Evolutionary conservation across 345 rosid genomes (phyloP).

Genomic region (Boechera retrofracta): DNA sequence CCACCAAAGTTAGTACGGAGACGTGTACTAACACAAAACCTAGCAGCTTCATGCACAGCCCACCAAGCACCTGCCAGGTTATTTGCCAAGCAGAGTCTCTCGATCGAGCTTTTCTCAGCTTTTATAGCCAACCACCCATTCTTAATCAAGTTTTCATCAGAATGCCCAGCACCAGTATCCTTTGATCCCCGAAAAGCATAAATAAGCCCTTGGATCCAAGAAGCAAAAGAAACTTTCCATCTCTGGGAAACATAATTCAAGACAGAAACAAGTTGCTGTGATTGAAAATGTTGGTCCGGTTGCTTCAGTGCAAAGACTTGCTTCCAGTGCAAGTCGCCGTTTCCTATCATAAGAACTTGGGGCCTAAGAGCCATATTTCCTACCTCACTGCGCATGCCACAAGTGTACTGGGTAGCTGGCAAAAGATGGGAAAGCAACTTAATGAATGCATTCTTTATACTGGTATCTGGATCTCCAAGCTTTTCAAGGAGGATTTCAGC

Average conservation of each 20-base stretch:
- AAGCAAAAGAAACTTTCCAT: constrained; percentile 85
- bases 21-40: constrained; percentile 81
- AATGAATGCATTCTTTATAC: constrained; percentile 62
- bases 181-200: constrained; percentile 57
- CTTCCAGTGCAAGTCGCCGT: constrained; percentile 76
- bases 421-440: constrained; percentile 72
- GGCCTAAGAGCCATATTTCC: constrained; percentile 52
- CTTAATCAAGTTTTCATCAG: constrained; percentile 62
- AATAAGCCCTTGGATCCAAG: constrained; percentile 83
- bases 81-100: constrained; percentile 71
- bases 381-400: constrained; percentile 61
- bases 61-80: constrained; percentile 93
- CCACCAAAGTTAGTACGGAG: constrained; percentile 97
- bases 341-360: constrained; percentile 49
- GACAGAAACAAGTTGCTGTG: constrained; percentile 89
- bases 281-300: constrained; percentile 69
- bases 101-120: constrained; percentile 68
- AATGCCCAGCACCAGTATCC: constrained; percentile 53
- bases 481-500: constrained; percentile 72
- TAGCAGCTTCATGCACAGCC: constrained; percentile 97
- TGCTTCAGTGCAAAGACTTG: constrained; percentile 85
- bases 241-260: constrained; percentile 91
- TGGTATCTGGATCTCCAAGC: constrained; percentile 78
- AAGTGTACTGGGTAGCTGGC: constrained; percentile 60
- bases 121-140: constrained; percentile 59